Percentiles rank a stretch among this genome's conserved stretches.
Evolutionary conservation across 352 stramenopile genomes (phyloP).

Genomic region (Globisporangium paroecandrum): DNA sequence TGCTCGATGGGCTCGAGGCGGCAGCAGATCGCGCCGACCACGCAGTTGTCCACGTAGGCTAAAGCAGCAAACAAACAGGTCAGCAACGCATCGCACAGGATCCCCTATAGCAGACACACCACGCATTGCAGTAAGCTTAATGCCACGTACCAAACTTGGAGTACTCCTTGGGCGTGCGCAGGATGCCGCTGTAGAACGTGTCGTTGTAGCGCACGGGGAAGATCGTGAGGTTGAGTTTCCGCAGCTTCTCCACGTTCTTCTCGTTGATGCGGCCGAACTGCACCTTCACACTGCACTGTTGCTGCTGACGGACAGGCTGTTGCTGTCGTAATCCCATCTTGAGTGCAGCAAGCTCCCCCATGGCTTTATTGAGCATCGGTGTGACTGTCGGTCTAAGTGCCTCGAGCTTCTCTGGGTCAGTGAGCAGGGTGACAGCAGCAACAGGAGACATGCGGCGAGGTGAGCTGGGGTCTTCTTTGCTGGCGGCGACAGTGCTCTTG

Average conservation of each 20-base stretch:
- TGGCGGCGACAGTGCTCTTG: not conserved
- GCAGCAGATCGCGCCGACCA: constrained; percentile 89
- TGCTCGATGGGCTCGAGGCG: constrained; percentile 58
- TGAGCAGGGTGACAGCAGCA: not conserved
- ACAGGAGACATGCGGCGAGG: not conserved
- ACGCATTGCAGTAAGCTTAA: not conserved
- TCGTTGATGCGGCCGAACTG: constrained; percentile 49
- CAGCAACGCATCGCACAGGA: not conserved
- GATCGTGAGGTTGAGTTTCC: constrained; percentile 86
- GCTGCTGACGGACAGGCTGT: constrained; percentile 1
- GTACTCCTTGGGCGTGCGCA: constrained; percentile 53
- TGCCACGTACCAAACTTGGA: constrained; percentile 38
- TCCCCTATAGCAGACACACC: not conserved
- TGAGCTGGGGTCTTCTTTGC: not conserved
- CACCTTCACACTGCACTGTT: constrained; percentile 25
- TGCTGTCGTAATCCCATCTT: not conserved
- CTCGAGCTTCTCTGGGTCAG: constrained; percentile 5
- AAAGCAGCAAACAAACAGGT: not conserved
- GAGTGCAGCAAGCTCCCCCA: not conserved
- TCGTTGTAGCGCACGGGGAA: constrained; percentile 93
- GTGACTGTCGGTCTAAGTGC: constrained; percentile 4
- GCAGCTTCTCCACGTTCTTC: constrained; percentile 72
- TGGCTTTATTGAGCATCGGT: not conserved
- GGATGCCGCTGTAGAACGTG: constrained; percentile 90
- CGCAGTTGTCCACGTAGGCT: constrained; percentile 77